These are phyloP conservation scores for Rubus idaeus DNA, from an alignment of 306 rosid genomes.

Conservation along the genomic window DNA sequence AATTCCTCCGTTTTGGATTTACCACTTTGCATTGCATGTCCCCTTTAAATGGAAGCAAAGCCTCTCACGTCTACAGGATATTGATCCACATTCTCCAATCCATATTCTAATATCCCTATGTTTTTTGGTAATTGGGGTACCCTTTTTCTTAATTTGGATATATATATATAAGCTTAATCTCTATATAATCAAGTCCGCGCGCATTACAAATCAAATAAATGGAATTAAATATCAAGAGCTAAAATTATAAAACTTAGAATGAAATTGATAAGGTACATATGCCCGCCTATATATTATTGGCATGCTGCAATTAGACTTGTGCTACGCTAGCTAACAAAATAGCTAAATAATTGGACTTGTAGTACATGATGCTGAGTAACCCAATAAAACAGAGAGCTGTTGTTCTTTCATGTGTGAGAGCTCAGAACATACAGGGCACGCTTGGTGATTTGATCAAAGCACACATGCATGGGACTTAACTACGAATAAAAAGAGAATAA, in stretches of 20 bases:
- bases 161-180: no score
- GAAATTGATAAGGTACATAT: no score
- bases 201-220: neutral
- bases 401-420: constrained; percentile 19
- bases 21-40: constrained; percentile 68
- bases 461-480: constrained; percentile 32
- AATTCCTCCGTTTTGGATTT: constrained; percentile 50
- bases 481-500: constrained; percentile 26
- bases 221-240: neutral
- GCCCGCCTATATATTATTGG: neutral
- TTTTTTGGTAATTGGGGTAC: neutral
- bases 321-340: neutral
- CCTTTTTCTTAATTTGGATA: neutral
- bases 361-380: neutral
- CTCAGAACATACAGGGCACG: constrained; percentile 44
- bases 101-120: neutral
- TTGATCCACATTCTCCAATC: neutral
- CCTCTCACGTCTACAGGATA: constrained; percentile 34
- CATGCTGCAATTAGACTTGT: neutral
- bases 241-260: neutral
- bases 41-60: constrained; percentile 49
- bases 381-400: constrained; percentile 15
- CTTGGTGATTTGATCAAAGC: constrained; percentile 50
- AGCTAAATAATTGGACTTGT: neutral
- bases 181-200: neutral